Percentiles rank a stretch among this genome's conserved stretches.
phyloP scores from a whole-genome alignment of 768 basidiomycete genomes.

The Myochromella boudieri region DNA sequence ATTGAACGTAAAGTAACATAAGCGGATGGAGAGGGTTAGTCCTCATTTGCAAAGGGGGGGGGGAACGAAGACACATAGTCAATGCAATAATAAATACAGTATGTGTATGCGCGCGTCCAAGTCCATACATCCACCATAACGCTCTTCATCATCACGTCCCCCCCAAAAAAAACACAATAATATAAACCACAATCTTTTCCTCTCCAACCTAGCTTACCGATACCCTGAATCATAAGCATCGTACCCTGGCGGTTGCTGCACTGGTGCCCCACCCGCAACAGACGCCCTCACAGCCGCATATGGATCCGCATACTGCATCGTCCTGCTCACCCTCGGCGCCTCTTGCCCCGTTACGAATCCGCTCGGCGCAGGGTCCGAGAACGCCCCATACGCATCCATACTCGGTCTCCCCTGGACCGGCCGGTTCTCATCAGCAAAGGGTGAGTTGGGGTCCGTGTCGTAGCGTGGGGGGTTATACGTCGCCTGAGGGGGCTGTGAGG shows the following conservation, averaged over 20 bases:
- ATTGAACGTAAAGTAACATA: no score
- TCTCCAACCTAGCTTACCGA: no score
- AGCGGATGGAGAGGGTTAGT: no score
- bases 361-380: constrained; percentile 81
- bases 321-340: constrained; percentile 70
- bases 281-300: constrained; percentile 79
- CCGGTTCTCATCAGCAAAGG: not conserved
- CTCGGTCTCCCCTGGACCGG: constrained; percentile 52
- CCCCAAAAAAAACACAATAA: no score
- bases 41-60: no score
- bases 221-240: no score
- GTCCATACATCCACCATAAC: no score
- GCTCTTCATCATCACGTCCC: no score
- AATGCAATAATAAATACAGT: no score
- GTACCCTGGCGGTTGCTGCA: constrained; percentile 24
- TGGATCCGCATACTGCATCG: constrained; percentile 93
- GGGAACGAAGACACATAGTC: no score
- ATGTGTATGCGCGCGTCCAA: no score
- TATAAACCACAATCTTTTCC: no score
- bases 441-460: not conserved
- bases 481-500: constrained; percentile 27
- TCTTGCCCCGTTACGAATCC: constrained; percentile 54
- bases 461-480: constrained; percentile 22
- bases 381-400: constrained; percentile 89
- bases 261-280: constrained; percentile 34